Percentiles rank a stretch among this genome's conserved stretches.
phyloP scores from a whole-genome alignment of 164 flowering plant species.

The Macadamia integrifolia region DNA sequence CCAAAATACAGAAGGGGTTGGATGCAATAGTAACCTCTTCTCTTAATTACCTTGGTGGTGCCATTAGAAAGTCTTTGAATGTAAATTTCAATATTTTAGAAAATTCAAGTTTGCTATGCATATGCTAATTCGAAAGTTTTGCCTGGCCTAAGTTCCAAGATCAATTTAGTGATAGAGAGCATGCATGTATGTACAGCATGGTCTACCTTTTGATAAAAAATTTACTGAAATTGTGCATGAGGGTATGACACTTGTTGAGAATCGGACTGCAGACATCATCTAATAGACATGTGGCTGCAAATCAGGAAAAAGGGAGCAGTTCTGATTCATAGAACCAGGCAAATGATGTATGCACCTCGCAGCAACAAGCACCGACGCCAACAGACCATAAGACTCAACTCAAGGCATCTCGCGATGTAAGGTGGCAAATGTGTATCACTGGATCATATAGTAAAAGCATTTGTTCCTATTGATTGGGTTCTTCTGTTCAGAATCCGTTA shows the following conservation, averaged over 20 bases:
- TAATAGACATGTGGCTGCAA: slow-evolving; percentile 76
- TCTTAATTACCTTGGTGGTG: slow-evolving; percentile 74
- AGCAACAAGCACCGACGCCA: slow-evolving; percentile 35
- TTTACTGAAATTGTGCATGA: slow-evolving; percentile 39
- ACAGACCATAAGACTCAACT: slow-evolving; percentile 75
- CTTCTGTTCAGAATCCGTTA: neutral
- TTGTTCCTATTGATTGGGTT: slow-evolving; percentile 1
- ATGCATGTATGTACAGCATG: too few species aligned
- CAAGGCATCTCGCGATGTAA: slow-evolving; percentile 99
- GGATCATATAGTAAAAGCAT: slow-evolving; percentile 17
- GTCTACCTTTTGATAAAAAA: too few species aligned
- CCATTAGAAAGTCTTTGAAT: slow-evolving; percentile 82
- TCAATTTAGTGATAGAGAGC: too few species aligned
- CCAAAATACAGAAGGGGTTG: slow-evolving; percentile 55
- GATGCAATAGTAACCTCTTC: slow-evolving; percentile 57
- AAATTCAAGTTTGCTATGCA: too few species aligned
- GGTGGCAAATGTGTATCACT: slow-evolving; percentile 66
- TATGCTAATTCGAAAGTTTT: too few species aligned
- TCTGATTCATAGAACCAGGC: slow-evolving; percentile 30
- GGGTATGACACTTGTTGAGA: slow-evolving; percentile 74
- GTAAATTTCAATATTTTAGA: slow-evolving; percentile 24
- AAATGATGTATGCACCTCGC: slow-evolving; percentile 19
- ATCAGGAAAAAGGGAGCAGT: slow-evolving; percentile 46
- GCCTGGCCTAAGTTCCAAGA: too few species aligned
- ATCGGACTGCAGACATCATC: slow-evolving; percentile 72